phyloP scores from a whole-genome alignment of 768 basidiomycete species.

The Suillus luteus region DNA sequence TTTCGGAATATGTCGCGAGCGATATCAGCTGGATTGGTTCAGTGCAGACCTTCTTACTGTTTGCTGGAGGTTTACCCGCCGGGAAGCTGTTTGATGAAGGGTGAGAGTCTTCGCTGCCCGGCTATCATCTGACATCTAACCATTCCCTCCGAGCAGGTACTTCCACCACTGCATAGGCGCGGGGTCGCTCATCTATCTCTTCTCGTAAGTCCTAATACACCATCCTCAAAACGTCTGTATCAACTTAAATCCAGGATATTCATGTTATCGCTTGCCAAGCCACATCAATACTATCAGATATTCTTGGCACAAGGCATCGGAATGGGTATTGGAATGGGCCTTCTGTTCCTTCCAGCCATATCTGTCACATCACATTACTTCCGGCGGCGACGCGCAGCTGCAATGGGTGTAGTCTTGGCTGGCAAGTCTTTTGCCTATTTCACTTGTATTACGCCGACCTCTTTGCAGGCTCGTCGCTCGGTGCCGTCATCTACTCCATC shows the following conservation, averaged over 20 bases:
- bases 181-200: slow-evolving; percentile 41
- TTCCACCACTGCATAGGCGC: slow-evolving; percentile 44
- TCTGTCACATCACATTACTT: slow-evolving; percentile 59
- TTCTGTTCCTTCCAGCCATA: slow-evolving; percentile 55
- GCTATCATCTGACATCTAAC: neutral
- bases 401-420: slow-evolving; percentile 55
- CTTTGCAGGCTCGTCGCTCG: slow-evolving; percentile 24
- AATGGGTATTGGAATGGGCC: slow-evolving; percentile 56
- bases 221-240: neutral
- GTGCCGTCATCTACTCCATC: slow-evolving; percentile 28
- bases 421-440: slow-evolving; percentile 35
- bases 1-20: slow-evolving; percentile 42
- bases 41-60: slow-evolving; percentile 50
- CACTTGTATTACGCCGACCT: slow-evolving; percentile 7
- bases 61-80: slow-evolving; percentile 45
- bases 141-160: slow-evolving; percentile 26
- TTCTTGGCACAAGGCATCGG: slow-evolving; percentile 59
- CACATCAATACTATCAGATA: slow-evolving; percentile 52
- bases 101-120: slow-evolving; percentile 29
- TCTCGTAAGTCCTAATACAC: slow-evolving; percentile 38
- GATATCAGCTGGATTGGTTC: slow-evolving; percentile 54
- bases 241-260: slow-evolving; percentile 41
- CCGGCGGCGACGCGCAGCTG: slow-evolving; percentile 35
- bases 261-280: slow-evolving; percentile 51
- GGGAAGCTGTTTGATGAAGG: slow-evolving; percentile 51